phyloP scores from a whole-genome alignment of 1,284 basidiomycete species.

The Pascua guehoae region DNA sequence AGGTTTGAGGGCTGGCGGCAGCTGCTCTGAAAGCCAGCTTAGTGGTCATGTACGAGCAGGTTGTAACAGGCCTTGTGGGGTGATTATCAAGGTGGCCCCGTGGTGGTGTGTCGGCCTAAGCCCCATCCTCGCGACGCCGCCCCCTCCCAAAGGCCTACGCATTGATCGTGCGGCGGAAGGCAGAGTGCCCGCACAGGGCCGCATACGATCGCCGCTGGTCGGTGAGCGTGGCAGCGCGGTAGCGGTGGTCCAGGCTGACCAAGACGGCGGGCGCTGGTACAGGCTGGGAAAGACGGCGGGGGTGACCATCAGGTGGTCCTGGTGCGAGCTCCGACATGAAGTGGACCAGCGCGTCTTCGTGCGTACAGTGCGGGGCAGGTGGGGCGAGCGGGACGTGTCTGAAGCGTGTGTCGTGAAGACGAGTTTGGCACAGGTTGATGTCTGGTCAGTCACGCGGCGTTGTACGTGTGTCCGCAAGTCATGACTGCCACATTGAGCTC shows the following conservation, averaged over 20 bases:
- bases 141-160: not conserved
- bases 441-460: constrained; percentile 1
- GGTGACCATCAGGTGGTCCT: not conserved
- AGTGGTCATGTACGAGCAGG: no score
- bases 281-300: constrained; percentile 7
- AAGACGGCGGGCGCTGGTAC: constrained; percentile 13
- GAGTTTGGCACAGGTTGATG: constrained; percentile 5
- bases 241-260: constrained; percentile 16
- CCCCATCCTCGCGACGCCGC: constrained; percentile 24
- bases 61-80: no score
- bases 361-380: constrained; percentile 8
- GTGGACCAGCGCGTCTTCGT: constrained; percentile 21
- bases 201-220: constrained; percentile 23
- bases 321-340: constrained; percentile 6
- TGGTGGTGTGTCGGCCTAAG: no score
- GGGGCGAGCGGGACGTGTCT: constrained; percentile 5
- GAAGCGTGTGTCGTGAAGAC: constrained; percentile 19
- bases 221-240: constrained; percentile 23
- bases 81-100: no score
- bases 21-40: no score
- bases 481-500: no score
- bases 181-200: constrained; percentile 19
- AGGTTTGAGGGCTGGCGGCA: no score
- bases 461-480: no score
- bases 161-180: constrained; percentile 3